Evolutionary conservation across 2,329 filamentous ascomycete genomes (phyloP).

Genomic region (Whalleya microplaca): DNA sequence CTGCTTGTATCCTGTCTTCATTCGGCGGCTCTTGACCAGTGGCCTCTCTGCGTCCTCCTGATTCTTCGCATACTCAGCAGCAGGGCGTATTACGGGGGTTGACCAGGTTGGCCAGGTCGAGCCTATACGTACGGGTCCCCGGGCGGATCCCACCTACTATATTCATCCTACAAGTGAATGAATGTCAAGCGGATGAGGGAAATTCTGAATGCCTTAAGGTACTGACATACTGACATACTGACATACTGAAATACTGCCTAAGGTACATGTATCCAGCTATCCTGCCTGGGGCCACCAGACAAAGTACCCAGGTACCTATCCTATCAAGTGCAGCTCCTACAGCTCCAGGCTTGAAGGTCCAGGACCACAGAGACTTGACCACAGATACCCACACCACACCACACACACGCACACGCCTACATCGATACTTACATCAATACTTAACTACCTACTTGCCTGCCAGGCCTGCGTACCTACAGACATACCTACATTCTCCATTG

Average conservation of each 20-base stretch:
- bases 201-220: background rate
- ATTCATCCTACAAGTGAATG: too few species aligned
- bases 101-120: constrained; percentile 16
- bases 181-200: constrained; percentile 24
- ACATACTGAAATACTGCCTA: too few species aligned
- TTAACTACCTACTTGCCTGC: too few species aligned
- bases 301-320: too few species aligned
- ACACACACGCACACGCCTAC: background rate
- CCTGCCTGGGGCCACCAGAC: too few species aligned
- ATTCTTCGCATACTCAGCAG: background rate
- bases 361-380: too few species aligned
- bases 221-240: too few species aligned
- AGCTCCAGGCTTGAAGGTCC: too few species aligned
- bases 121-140: constrained; percentile 14
- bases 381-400: background rate
- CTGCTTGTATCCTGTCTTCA: too few species aligned
- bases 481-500: background rate
- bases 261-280: too few species aligned
- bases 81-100: constrained; percentile 1
- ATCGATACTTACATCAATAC: background rate
- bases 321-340: too few species aligned
- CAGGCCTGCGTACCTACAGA: background rate
- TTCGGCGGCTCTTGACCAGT: background rate
- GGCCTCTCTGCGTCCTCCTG: background rate
- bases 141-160: constrained; percentile 17